Evolutionary conservation across 1,284 basidiomycete species (phyloP).

Genomic region (Moesziomyces sp.): DNA sequence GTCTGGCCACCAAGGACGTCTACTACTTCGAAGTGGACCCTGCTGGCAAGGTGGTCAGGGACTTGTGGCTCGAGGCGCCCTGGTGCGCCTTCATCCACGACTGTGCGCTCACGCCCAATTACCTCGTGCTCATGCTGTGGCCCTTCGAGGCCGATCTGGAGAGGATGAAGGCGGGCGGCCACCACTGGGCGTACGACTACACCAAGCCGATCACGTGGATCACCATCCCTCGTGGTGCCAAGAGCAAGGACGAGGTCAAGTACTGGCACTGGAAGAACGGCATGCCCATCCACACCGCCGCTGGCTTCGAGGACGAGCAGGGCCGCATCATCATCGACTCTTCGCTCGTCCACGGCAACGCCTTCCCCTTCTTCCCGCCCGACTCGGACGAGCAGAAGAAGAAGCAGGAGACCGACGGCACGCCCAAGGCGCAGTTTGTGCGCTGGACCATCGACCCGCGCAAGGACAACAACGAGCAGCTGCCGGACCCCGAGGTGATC

Average conservation of each 20-base stretch:
- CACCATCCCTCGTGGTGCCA: constrained; percentile 30
- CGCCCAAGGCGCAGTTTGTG: constrained; percentile 24
- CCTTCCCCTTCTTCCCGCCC: constrained; percentile 35
- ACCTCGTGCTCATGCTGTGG: constrained; percentile 33
- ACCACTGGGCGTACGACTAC: constrained; percentile 35
- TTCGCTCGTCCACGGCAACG: constrained; percentile 27
- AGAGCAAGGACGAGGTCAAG: constrained; percentile 38
- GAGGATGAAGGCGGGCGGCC: constrained; percentile 30
- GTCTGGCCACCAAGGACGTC: constrained; percentile 40
- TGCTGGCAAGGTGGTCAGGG: constrained; percentile 31
- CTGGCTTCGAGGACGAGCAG: constrained; percentile 23
- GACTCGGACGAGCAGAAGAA: constrained; percentile 23
- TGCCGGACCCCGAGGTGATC: constrained; percentile 28
- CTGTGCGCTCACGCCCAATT: constrained; percentile 32
- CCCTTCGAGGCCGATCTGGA: constrained; percentile 26
- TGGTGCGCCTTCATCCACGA: constrained; percentile 38
- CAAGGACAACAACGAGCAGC: constrained; percentile 23
- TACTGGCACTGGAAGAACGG: constrained; percentile 41
- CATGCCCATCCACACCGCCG: constrained; percentile 32
- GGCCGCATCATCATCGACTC: constrained; percentile 36
- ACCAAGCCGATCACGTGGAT: constrained; percentile 32
- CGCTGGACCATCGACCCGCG: constrained; percentile 38
- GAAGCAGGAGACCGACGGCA: constrained; percentile 22
- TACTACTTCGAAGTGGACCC: constrained; percentile 35
- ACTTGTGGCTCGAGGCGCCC: constrained; percentile 34